These are phyloP conservation scores for Pyrrhoderma noxium DNA, from an alignment of 1,284 basidiomycete species.

Conservation along the genomic window DNA sequence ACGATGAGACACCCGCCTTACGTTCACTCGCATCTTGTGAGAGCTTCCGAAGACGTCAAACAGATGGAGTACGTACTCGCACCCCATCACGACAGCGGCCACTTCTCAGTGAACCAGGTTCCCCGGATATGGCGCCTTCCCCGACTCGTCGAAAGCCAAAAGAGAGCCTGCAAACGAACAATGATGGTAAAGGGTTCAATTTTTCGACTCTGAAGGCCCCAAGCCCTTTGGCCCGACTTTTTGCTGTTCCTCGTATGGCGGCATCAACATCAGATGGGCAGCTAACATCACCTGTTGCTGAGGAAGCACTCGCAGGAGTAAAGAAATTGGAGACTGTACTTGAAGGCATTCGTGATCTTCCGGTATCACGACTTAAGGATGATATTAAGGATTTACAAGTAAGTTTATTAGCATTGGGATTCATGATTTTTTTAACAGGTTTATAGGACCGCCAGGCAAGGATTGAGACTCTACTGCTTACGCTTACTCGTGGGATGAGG, in stretches of 20 bases:
- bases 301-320: constrained; percentile 32
- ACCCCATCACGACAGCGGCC: constrained; percentile 9
- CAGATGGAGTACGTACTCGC: background rate
- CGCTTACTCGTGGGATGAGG: constrained; percentile 39
- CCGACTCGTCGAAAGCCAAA: constrained; percentile 8
- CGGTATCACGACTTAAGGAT: constrained; percentile 57
- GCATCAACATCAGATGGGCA: constrained; percentile 13
- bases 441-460: constrained; percentile 68
- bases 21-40: constrained; percentile 39
- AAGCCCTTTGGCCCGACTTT: constrained; percentile 52
- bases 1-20: constrained; percentile 33
- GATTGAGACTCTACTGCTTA: constrained; percentile 61
- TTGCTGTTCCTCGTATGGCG: constrained; percentile 26
- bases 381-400: constrained; percentile 80
- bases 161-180: background rate
- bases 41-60: constrained; percentile 17
- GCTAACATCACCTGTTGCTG: constrained; percentile 25
- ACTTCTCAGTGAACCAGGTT: constrained; percentile 5
- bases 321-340: constrained; percentile 52
- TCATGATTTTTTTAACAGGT: constrained; percentile 6
- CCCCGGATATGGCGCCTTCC: constrained; percentile 2
- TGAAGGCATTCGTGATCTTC: constrained; percentile 54
- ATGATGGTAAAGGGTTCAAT: constrained; percentile 17
- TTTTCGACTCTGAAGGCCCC: constrained; percentile 28
- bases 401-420: constrained; percentile 19